Evolutionary conservation across 2,329 filamentous ascomycete species (phyloP), one percentile per base, ranked within the genome.

Genomic region (Colletotrichum sojae): DNA sequence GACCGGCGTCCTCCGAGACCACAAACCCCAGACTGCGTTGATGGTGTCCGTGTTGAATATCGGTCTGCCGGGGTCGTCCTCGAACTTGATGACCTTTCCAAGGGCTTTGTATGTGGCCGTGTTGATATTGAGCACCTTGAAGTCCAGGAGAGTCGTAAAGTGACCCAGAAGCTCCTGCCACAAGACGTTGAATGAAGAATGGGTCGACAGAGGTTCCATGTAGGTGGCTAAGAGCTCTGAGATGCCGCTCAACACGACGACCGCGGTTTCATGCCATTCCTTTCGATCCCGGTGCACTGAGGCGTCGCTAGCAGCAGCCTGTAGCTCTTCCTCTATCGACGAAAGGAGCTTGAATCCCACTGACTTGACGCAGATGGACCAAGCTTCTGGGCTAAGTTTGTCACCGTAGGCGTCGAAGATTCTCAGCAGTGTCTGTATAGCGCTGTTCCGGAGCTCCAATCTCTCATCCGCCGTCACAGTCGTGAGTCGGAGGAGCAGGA

Each of bases 331-430:
- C 73, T 91, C 88, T n/a, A 95, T 90, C 0, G 89, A 90, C 4
- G 90, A 86, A 3, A 97, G 81, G 73, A 97, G 89, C 68, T 89
- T 89, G 79, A 97, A 95, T 2, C 97, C 86, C 6, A 98, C 92
- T 6, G 89, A 90, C 69, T 92, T 91, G 63, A 97, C 88, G 73
- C 94, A 96, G 31, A 95, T 86, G 55, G 91, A 91, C 95, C 94
- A 98, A 0, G 93, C 91, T 75, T 92, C 89, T 0, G 93, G 86
- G 48, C 88, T 91, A 5, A 98, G 84, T 61, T 92, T 91, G 72
- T 95, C 92, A 12, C 94, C 94, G 71, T 97, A 97, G 1, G 94
- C 94, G 77, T 97, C 94, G 71, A 98, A 94, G 20, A 98, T 97
- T 53, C 94, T 89, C 64, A 98, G 86, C 4, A 98, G 83, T 0